A percentile compares a stretch with the other conserved stretches of the same genome.
These are phyloP conservation scores for Fomitopsis pinicola DNA, from an alignment of 1,284 basidiomycete genomes.

Conservation along the genomic window DNA sequence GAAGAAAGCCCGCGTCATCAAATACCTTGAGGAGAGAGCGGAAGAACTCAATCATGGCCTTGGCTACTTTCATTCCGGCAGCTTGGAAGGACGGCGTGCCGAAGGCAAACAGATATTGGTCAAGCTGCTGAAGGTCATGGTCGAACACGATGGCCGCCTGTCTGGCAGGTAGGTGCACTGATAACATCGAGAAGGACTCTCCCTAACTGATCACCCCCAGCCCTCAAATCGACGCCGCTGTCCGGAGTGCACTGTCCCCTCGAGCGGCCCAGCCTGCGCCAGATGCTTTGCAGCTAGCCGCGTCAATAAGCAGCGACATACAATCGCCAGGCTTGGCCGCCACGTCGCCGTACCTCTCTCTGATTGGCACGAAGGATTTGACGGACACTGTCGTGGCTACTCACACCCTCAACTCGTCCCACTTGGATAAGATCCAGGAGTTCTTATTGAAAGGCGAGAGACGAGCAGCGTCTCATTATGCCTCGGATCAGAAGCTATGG, in stretches of 20 bases:
- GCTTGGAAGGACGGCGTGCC: conserved; percentile 51
- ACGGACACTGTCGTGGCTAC: conserved; percentile 20
- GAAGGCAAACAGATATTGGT: conserved; percentile 80
- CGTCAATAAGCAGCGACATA: conserved; percentile 11
- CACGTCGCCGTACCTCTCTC: conserved; percentile 17
- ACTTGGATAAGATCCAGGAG: conserved; percentile 76
- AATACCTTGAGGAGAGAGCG: conserved; percentile 72
- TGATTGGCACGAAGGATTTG: conserved; percentile 15
- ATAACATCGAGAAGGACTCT: not conserved
- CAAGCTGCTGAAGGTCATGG: conserved; percentile 71
- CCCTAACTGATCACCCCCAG: conserved; percentile 34
- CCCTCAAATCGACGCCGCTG: conserved; percentile 62
- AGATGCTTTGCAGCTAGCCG: conserved; percentile 16
- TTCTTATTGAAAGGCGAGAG: conserved; percentile 83
- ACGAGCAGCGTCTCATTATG: conserved; percentile 83
- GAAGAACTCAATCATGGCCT: conserved; percentile 77
- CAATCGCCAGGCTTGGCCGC: conserved; percentile 20
- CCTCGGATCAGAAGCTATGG: conserved; percentile 88
- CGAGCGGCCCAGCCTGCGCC: conserved; percentile 32
- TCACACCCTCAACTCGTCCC: conserved; percentile 44
- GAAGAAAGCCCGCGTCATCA: conserved; percentile 76
- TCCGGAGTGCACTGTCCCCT: conserved; percentile 63
- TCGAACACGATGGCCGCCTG: conserved; percentile 84
- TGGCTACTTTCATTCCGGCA: conserved; percentile 60
- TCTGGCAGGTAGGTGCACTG: conserved; percentile 64